A percentile compares a stretch with the other conserved stretches of the same genome.
phyloP scores from a whole-genome alignment of 2,329 filamentous ascomycete genomes.

The Microcera coccophila region DNA sequence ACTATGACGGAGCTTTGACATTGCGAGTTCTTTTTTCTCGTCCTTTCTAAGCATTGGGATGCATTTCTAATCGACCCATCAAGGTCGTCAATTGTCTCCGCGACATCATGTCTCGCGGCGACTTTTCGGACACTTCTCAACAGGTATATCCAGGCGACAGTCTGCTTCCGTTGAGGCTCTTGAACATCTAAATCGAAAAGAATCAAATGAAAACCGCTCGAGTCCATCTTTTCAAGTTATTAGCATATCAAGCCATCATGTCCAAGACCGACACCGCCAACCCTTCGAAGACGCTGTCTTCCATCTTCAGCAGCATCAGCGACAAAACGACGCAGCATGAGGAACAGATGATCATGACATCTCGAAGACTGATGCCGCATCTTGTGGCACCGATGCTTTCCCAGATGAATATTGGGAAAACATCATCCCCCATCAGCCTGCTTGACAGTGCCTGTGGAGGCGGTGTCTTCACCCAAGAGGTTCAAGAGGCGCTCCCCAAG shows the following conservation, averaged over 20 bases:
- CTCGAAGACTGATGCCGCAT: constrained; percentile 14
- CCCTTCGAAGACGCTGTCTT: constrained; percentile 12
- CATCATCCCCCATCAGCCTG: constrained; percentile 34
- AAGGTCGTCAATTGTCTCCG: neutral
- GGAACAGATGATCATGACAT: constrained; percentile 14
- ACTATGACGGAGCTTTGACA: neutral
- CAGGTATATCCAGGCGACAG: constrained; percentile 2
- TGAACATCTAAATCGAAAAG: neutral
- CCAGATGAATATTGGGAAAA: constrained; percentile 24
- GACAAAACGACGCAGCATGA: constrained; percentile 6
- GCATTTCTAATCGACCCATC: neutral
- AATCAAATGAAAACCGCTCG: neutral
- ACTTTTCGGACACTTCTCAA: constrained; percentile 12
- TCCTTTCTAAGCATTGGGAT: neutral
- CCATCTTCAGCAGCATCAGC: constrained; percentile 15
- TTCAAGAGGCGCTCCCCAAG: constrained; percentile 38
- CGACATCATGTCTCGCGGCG: neutral
- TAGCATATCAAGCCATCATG: constrained; percentile 12
- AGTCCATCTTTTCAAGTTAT: neutral
- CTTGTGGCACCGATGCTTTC: constrained; percentile 19
- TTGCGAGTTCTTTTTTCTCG: neutral
- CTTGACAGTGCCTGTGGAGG: constrained; percentile 53
- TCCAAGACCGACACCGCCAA: constrained; percentile 1
- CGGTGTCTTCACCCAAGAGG: constrained; percentile 45
- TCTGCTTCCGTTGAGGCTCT: neutral